Conservation (phyloP, 805 yeast species). For the Candida hungchunana region DNA sequence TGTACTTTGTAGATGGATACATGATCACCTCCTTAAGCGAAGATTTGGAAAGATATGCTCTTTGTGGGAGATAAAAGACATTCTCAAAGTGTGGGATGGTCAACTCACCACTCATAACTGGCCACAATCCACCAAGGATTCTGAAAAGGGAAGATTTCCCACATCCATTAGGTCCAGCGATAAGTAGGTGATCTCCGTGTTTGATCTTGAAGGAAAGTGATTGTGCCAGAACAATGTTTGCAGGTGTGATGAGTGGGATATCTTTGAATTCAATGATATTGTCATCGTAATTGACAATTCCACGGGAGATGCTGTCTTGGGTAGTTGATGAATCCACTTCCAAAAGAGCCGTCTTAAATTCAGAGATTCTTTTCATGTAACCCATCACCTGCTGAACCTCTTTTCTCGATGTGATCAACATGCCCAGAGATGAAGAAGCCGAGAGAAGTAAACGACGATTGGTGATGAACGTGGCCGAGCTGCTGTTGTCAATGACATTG, state of each 20-base stretch:
- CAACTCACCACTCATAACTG: constrained; percentile 54
- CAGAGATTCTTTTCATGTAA: constrained; percentile 69
- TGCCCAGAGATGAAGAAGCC: constrained; percentile 84
- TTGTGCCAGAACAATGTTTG: constrained; percentile 65
- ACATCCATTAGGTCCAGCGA: constrained; percentile 95
- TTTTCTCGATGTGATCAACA: constrained; percentile 79
- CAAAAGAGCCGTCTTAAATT: constrained; percentile 60
- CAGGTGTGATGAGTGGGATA: constrained; percentile 84
- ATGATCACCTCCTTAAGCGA: constrained; percentile 83
- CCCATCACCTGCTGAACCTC: constrained; percentile 81
- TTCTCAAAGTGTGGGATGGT: constrained; percentile 61
- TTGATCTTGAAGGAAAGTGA: constrained; percentile 66
- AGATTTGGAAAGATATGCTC: constrained; percentile 68
- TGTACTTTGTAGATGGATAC: constrained; percentile 74
- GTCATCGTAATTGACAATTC: constrained; percentile 43
- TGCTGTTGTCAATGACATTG: constrained; percentile 35
- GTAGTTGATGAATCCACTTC: constrained; percentile 36
- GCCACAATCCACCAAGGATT: constrained; percentile 92
- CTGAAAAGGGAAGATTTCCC: constrained; percentile 93
- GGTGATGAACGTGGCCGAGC: constrained; percentile 83
- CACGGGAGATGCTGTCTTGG: constrained; percentile 21
- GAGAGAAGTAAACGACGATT: constrained; percentile 79
- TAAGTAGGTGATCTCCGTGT: constrained; percentile 79
- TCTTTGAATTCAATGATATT: constrained; percentile 62
- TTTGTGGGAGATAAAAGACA: constrained; percentile 87